Conservation (phyloP, 768 basidiomycete genomes). For the Trametes cubensis region DNA sequence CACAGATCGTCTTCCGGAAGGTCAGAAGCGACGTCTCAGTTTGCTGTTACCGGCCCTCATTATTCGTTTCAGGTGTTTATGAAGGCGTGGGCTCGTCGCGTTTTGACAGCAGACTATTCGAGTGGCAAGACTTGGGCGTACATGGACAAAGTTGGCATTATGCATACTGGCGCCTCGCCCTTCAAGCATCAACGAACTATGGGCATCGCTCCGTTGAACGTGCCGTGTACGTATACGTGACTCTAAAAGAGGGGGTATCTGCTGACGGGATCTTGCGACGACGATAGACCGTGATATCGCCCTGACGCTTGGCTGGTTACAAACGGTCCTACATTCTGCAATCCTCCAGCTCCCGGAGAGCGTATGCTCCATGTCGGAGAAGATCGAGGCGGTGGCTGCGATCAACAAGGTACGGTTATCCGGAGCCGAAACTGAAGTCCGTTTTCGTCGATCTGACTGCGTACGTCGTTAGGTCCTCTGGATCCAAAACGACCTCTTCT, state of each 20-base stretch:
- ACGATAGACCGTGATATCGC: conserved; percentile 44
- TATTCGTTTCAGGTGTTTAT: conserved; percentile 37
- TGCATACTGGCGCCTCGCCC: conserved; percentile 50
- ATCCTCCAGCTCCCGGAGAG: conserved; percentile 45
- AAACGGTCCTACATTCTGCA: conserved; percentile 46
- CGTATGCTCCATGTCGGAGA: conserved; percentile 37
- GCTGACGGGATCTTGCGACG: conserved; percentile 28
- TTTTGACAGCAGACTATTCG: conserved; percentile 48
- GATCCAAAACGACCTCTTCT: conserved; percentile 54
- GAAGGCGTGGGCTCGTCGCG: conserved; percentile 39
- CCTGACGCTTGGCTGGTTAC: conserved; percentile 48
- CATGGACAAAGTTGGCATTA: conserved; percentile 48
- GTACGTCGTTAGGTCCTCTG: conserved; percentile 42
- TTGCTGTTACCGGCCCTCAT: conserved; percentile 31
- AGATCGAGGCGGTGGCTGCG: conserved; percentile 45
- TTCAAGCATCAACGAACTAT: conserved; percentile 44
- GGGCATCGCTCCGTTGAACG: conserved; percentile 37
- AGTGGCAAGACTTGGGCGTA: conserved; percentile 48
- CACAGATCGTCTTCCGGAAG: conserved; percentile 52
- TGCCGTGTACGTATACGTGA: conserved; percentile 26
- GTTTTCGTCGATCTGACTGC: neutral
- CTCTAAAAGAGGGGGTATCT: neutral
- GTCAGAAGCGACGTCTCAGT: conserved; percentile 28
- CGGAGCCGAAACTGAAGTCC: neutral
- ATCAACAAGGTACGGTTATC: conserved; percentile 45